A percentile compares a stretch with the other conserved stretches of the same genome.
phyloP scores from a whole-genome alignment of 1,139 yeast species.

The Pneumocystis murina region DNA sequence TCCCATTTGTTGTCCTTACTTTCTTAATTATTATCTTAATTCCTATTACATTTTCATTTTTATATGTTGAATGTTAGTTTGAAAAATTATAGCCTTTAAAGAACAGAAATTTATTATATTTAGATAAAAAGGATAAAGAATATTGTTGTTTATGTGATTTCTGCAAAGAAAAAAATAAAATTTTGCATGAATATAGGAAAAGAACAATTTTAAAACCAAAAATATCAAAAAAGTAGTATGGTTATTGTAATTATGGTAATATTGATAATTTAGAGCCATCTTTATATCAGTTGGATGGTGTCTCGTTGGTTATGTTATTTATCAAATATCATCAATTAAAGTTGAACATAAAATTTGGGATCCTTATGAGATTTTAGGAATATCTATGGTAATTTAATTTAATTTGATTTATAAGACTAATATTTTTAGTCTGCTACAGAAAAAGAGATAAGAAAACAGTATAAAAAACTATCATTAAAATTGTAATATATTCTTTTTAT shows the following conservation, averaged over 20 bases:
- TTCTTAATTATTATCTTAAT: not conserved
- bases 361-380: conserved; percentile 76
- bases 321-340: conserved; percentile 1
- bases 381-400: conserved; percentile 26
- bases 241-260: not conserved
- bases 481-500: conserved; percentile 21
- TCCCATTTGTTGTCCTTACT: not conserved
- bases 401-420: not conserved
- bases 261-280: not conserved
- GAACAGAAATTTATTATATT: not conserved
- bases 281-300: conserved; percentile 8
- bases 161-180: not conserved
- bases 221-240: not conserved
- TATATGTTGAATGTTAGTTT: not conserved
- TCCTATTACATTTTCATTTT: not conserved
- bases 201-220: not conserved
- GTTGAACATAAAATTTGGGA: conserved; percentile 47
- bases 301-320: conserved; percentile 5
- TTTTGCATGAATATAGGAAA: not conserved
- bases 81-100: not conserved
- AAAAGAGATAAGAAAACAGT: conserved; percentile 63
- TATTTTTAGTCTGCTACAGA: conserved; percentile 41
- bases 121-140: not conserved
- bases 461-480: conserved; percentile 71
- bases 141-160: not conserved